Evolutionary conservation across 306 rosid genomes (phyloP).

Genomic region (Quercus dentata): DNA sequence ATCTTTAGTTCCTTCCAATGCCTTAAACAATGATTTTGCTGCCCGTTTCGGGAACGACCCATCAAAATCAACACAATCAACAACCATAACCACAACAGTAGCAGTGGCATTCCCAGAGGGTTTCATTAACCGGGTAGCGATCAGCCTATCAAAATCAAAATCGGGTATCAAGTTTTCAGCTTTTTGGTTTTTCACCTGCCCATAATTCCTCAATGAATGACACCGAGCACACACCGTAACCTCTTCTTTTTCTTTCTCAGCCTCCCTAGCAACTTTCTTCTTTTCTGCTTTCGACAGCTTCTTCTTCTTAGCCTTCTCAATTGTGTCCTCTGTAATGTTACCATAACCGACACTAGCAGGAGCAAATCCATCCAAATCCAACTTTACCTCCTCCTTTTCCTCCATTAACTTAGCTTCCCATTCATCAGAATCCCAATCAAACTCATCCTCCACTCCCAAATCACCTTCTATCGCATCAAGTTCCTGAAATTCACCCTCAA

Average conservation of each 20-base stretch:
- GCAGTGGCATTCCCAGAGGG: constrained; percentile 60
- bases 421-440: constrained; percentile 79
- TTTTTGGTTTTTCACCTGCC: constrained; percentile 75
- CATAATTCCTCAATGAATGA: constrained; percentile 88
- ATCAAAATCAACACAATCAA: constrained; percentile 94
- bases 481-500: constrained; percentile 27
- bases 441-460: constrained; percentile 32
- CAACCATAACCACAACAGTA: constrained; percentile 82
- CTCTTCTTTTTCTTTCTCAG: constrained; percentile 74
- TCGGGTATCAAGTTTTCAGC: constrained; percentile 92
- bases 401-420: constrained; percentile 59
- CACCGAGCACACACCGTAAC: constrained; percentile 89
- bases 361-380: constrained; percentile 64
- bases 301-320: constrained; percentile 64
- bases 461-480: constrained; percentile 29
- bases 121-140: constrained; percentile 68
- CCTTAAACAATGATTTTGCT: constrained; percentile 66
- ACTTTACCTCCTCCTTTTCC: constrained; percentile 43
- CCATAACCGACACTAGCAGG: constrained; percentile 88
- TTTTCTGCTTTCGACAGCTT: constrained; percentile 73
- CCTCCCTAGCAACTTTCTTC: constrained; percentile 74
- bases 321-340: constrained; percentile 58
- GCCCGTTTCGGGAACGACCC: constrained; percentile 87
- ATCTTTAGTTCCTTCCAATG: constrained; percentile 47
- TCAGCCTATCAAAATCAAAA: constrained; percentile 85